Evolutionary conservation across 2,329 filamentous ascomycete species (phyloP).

Genomic region (Stagonosporopsis chrysanthemi): DNA sequence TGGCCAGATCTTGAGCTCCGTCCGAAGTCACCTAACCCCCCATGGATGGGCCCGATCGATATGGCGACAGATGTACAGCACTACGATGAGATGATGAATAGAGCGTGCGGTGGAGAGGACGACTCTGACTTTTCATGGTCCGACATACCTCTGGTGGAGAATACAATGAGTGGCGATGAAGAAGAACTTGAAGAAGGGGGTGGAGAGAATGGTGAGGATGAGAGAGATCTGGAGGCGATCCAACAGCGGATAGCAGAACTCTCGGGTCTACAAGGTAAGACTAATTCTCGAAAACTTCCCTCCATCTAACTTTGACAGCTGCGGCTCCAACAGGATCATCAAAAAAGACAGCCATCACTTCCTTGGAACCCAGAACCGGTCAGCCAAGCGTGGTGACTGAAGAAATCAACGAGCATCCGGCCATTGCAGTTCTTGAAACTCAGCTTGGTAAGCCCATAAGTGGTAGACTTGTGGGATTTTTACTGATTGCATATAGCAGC

Average conservation of each 20-base stretch:
- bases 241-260: background rate
- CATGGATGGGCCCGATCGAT: conserved; percentile 17
- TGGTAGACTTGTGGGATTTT: too few relatives aligned
- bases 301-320: background rate
- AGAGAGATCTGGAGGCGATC: background rate
- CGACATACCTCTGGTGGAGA: conserved; percentile 6
- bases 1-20: conserved; percentile 14
- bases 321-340: too few relatives aligned
- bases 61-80: conserved; percentile 4
- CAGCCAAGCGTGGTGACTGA: background rate
- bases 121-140: conserved; percentile 17
- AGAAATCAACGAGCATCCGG: background rate
- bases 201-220: background rate
- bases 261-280: background rate
- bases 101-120: conserved; percentile 8
- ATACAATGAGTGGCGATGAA: background rate
- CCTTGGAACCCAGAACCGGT: background rate
- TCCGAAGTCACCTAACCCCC: conserved; percentile 10
- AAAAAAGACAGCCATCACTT: background rate
- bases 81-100: conserved; percentile 11
- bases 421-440: background rate
- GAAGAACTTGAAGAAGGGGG: background rate
- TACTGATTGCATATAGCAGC: background rate
- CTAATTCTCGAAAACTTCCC: too few relatives aligned
- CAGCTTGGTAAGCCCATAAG: background rate